phyloP scores from a whole-genome alignment of 2,329 filamentous ascomycete genomes.

The Xylaria sp. region DNA sequence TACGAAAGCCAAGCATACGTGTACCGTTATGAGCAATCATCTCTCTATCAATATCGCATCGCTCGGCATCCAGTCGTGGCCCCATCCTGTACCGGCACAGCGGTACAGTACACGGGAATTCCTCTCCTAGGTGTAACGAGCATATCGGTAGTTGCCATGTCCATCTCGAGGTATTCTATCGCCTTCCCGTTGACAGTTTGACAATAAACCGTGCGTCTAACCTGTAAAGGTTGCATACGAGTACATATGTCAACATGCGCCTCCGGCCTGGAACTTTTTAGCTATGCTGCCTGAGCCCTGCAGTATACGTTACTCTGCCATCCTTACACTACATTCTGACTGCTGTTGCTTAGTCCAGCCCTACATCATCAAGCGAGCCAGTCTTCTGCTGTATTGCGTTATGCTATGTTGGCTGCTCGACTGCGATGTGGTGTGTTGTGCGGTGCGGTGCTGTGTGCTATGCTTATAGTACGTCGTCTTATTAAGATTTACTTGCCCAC shows the following conservation, averaged over 20 bases:
- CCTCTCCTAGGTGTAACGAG: not conserved
- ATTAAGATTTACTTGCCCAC: not conserved
- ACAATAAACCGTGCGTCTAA: constrained; percentile 35
- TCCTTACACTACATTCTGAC: not conserved
- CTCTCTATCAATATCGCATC: constrained; percentile 18
- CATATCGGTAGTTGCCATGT: not conserved
- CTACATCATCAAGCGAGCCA: constrained; percentile 28
- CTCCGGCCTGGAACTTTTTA: constrained; percentile 11
- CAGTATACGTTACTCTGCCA: constrained; percentile 18
- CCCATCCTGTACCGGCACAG: constrained; percentile 14
- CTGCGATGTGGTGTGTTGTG: constrained; percentile 21
- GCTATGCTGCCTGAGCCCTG: constrained; percentile 25
- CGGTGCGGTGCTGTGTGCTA: constrained; percentile 3
- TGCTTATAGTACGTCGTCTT: not conserved
- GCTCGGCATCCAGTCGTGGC: constrained; percentile 16
- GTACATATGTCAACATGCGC: constrained; percentile 39
- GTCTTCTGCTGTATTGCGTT: constrained; percentile 1
- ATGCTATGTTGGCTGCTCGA: not conserved
- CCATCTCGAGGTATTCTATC: not conserved
- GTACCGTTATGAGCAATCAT: constrained; percentile 36
- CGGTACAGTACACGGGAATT: constrained; percentile 8
- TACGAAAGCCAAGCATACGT: constrained; percentile 9
- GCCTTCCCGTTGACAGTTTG: constrained; percentile 1
- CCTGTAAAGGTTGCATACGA: constrained; percentile 24
- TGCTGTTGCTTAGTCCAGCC: constrained; percentile 8